A percentile compares a stretch with the other conserved stretches of the same genome.
Conservation (phyloP, 805 yeast genomes). For the Pichia insulana region DNA sequence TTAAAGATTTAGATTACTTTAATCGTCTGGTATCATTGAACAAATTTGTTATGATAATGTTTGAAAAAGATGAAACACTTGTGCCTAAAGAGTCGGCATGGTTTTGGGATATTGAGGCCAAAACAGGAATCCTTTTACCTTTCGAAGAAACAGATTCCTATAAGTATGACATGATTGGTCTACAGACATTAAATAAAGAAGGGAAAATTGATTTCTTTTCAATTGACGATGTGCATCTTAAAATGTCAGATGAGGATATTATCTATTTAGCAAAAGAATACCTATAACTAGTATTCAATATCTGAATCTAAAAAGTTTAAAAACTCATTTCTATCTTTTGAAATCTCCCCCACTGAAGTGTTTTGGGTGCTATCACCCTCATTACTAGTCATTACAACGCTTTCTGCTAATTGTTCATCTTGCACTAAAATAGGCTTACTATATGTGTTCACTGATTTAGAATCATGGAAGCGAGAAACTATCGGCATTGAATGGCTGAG, state of each 20-base stretch:
- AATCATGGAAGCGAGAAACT: background rate
- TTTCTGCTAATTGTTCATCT: too few species aligned
- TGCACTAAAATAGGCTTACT: too few species aligned
- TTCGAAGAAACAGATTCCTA: conserved; percentile 44
- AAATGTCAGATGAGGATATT: conserved; percentile 45
- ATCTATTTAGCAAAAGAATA: conserved; percentile 34
- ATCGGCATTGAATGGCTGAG: conserved; percentile 1
- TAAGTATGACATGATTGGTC: conserved; percentile 51
- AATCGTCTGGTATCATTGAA: conserved; percentile 37
- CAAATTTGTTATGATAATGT: conserved; percentile 50
- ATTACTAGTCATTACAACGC: too few species aligned
- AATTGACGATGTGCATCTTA: conserved; percentile 59
- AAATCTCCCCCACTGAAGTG: too few species aligned
- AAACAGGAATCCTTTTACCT: conserved; percentile 34
- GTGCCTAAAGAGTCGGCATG: conserved; percentile 68
- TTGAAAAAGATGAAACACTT: conserved; percentile 55
- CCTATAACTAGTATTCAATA: conserved; percentile 25
- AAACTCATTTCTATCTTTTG: background rate
- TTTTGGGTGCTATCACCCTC: too few species aligned
- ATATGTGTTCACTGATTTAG: too few species aligned
- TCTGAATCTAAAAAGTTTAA: background rate
- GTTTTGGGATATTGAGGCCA: conserved; percentile 46
- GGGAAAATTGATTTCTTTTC: conserved; percentile 39
- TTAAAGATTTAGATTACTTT: conserved; percentile 29
- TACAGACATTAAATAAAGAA: conserved; percentile 36